These are phyloP conservation scores for Thermomucor indicae-seudaticae DNA, from an alignment of 371 early-diverging fungal genomes.

Conservation along the genomic window DNA sequence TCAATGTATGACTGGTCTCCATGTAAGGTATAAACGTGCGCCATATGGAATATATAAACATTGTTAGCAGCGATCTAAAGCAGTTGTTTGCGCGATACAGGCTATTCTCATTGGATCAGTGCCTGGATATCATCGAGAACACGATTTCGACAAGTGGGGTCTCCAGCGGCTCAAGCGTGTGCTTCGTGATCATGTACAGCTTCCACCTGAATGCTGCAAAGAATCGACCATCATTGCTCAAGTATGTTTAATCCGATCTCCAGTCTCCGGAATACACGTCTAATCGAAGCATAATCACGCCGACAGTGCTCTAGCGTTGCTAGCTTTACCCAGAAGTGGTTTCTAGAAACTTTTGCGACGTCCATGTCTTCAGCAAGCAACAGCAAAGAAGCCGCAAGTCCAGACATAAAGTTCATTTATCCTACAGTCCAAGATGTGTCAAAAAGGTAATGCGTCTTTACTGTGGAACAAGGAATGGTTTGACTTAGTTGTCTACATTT, in stretches of 20 bases:
- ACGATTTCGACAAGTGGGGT: slow-evolving; percentile 45
- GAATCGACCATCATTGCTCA: slow-evolving; percentile 39
- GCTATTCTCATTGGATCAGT: slow-evolving; percentile 21
- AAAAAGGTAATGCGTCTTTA: slow-evolving; percentile 40
- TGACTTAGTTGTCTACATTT: neutral
- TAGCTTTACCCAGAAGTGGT: slow-evolving; percentile 45
- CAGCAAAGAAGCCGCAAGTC: neutral
- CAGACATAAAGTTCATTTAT: slow-evolving; percentile 40
- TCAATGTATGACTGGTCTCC: slow-evolving; percentile 44
- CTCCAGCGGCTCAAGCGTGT: slow-evolving; percentile 35
- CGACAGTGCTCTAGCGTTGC: slow-evolving; percentile 60
- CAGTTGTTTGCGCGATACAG: neutral
- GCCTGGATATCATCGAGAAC: slow-evolving; percentile 20
- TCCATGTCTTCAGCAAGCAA: slow-evolving; percentile 12
- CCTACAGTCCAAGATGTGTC: slow-evolving; percentile 61
- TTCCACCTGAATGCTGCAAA: slow-evolving; percentile 16
- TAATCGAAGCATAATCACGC: neutral
- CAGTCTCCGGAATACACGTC: too few species aligned
- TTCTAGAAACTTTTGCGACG: slow-evolving; percentile 19
- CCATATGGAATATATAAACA: neutral
- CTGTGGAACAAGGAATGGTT: neutral
- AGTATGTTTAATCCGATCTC: slow-evolving; percentile 16
- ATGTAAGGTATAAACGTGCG: slow-evolving; percentile 22
- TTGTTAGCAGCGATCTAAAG: neutral
- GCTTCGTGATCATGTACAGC: slow-evolving; percentile 28